Evolutionary conservation across 1,139 yeast genomes (phyloP).

Genomic region (Saccharomyces hybrid): DNA sequence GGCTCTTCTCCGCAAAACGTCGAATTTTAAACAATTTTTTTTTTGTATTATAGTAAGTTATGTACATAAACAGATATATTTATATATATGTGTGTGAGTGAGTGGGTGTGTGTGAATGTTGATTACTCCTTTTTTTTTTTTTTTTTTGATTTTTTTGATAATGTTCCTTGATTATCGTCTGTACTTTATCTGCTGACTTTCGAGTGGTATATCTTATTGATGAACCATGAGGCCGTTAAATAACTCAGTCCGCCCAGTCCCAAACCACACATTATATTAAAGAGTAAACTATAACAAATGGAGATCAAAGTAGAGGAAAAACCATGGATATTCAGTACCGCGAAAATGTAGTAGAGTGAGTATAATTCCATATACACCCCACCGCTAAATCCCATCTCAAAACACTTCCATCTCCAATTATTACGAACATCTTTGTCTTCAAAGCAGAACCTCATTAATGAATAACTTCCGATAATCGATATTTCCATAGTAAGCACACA

Average conservation of each 20-base stretch:
- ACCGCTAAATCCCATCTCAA: constrained; percentile 62
- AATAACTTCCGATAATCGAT: constrained; percentile 63
- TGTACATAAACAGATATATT: background rate
- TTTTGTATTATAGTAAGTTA: background rate
- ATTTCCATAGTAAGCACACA: constrained; percentile 62
- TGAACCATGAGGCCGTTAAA: constrained; percentile 30
- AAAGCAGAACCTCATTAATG: constrained; percentile 41
- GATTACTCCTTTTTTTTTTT: background rate
- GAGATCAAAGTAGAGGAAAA: constrained; percentile 64
- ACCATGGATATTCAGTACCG: constrained; percentile 51
- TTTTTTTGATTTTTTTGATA: background rate
- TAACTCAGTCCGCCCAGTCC: constrained; percentile 75
- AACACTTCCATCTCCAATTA: constrained; percentile 85
- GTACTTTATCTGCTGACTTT: background rate
- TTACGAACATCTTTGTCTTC: constrained; percentile 6
- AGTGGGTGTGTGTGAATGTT: background rate
- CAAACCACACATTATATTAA: constrained; percentile 55
- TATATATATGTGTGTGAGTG: background rate
- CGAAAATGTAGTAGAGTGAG: constrained; percentile 59
- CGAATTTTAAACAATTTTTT: constrained; percentile 9
- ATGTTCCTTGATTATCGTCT: background rate
- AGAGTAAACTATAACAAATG: constrained; percentile 62
- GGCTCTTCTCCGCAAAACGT: constrained; percentile 8
- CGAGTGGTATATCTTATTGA: constrained; percentile 13
- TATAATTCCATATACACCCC: constrained; percentile 65